Base-by-base conservation (phyloP, 305 asterid genomes). In the Coffea humblotiana region DNA sequence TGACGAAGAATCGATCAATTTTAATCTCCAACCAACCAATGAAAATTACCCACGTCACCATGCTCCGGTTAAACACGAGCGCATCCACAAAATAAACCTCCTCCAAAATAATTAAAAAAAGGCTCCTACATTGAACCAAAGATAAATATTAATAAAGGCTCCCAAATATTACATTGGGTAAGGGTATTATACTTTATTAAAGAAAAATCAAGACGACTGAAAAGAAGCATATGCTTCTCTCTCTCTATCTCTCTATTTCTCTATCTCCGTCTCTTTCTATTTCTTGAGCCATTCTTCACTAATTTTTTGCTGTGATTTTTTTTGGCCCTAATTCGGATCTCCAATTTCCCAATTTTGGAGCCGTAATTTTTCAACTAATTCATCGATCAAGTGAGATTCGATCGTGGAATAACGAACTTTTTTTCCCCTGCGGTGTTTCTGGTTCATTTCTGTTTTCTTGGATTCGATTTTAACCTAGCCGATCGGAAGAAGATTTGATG, bases 401-500 rank as follows among this genome's bases (percentile, higher is more conserved):
- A 48, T 75, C 64, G 49, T 51, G 51, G 52, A 49, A 12, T 16
- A 40, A 2, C 43, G 54, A 27, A 35, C 7, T 12, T 65, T 10
- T 52, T 14, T 11, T 70, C 0, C 43, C 5, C 43, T 37, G 43
- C 5, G 10, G 10, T 6, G 25, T 58, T 43, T 16, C 16, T 23
- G 10, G 32, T 0, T 80, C 51, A 15, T 23, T 70, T 56, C 7
- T 45, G n/a, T 3, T 1, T 16, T 15, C 21, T 48, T 67, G 65
- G 51, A 27, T 54, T 8, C 25, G 72, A 18, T 81, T 74, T 74
- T 60, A 25, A 21, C 65, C 27, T 74, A 8, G 66, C 58, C 70
- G 77, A 77, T 72, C 70, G 23, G 67, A 72, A 49, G 83, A 58
- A 80, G 66, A 74, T 67, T 82, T 84, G 84, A 83, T 85, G 89